These are phyloP conservation scores for Schwanniomyces occidentalis DNA, from an alignment of 805 yeast genomes.

Conservation along the genomic window DNA sequence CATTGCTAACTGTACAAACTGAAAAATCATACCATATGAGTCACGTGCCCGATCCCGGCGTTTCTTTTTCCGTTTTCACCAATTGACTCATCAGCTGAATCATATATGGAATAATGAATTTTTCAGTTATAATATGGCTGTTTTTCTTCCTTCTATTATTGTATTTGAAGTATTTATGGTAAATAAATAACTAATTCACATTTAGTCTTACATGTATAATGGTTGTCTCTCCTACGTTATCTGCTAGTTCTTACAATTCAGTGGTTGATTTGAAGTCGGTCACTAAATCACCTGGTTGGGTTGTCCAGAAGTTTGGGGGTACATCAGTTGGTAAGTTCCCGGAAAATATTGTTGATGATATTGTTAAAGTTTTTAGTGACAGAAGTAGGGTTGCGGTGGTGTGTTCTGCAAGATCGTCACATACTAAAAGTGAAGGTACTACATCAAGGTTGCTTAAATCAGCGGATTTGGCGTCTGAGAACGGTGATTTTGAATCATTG, in stretches of 20 bases:
- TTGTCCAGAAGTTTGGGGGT: conserved; percentile 92
- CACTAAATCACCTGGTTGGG: conserved; percentile 31
- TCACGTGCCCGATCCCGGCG: no score
- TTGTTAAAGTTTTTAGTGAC: conserved; percentile 65
- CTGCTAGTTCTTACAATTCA: conserved; percentile 38
- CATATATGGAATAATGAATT: no score
- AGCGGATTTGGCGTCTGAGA: conserved; percentile 74
- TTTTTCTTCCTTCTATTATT: no score
- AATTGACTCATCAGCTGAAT: no score
- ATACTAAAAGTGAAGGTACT: conserved; percentile 92
- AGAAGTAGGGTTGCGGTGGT: conserved; percentile 82
- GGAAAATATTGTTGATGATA: conserved; percentile 77
- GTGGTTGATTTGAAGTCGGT: conserved; percentile 36
- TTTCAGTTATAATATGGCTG: no score
- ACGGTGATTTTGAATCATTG: conserved; percentile 55
- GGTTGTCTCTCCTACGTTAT: conserved; percentile 21
- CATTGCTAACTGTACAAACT: no score
- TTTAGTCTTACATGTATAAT: conserved; percentile 5
- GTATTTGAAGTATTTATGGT: no score
- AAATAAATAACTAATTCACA: neutral
- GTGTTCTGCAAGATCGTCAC: conserved; percentile 91
- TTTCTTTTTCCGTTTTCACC: no score
- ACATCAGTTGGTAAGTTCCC: conserved; percentile 97
- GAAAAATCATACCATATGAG: no score
- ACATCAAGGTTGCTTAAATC: conserved; percentile 82